phyloP scores from a whole-genome alignment of 2,329 filamentous ascomycete species.

The Colletotrichum sp. region DNA sequence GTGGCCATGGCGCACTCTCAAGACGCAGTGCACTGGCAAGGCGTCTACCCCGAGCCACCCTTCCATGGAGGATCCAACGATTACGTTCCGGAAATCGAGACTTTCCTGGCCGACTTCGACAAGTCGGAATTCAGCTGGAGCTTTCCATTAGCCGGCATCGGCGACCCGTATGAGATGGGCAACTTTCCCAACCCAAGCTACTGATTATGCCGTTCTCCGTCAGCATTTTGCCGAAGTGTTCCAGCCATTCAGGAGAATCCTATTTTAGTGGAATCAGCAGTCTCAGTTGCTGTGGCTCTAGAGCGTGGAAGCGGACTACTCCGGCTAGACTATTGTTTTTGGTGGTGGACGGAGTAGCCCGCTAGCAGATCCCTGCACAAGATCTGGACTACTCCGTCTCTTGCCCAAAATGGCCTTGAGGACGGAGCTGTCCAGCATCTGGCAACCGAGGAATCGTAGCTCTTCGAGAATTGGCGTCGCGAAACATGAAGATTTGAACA shows the following conservation, averaged over 20 bases:
- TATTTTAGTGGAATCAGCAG: background rate
- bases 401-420: background rate
- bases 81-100: constrained; percentile 14
- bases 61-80: background rate
- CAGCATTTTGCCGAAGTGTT: background rate
- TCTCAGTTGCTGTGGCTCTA: background rate
- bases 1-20: background rate
- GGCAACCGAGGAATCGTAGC: background rate
- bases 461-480: background rate
- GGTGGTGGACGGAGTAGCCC: background rate
- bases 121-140: constrained; percentile 20
- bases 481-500: background rate
- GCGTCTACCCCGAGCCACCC: background rate
- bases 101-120: constrained; percentile 18
- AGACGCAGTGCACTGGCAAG: background rate
- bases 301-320: background rate
- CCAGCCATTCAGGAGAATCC: background rate
- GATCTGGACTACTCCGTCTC: background rate
- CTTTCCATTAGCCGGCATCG: constrained; percentile 7
- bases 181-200: background rate
- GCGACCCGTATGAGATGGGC: background rate
- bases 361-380: background rate
- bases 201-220: background rate
- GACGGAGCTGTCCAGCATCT: background rate
- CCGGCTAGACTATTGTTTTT: background rate